Evolutionary conservation across 1,139 yeast genomes (phyloP).

Genomic region (Protomyces inouyei): DNA sequence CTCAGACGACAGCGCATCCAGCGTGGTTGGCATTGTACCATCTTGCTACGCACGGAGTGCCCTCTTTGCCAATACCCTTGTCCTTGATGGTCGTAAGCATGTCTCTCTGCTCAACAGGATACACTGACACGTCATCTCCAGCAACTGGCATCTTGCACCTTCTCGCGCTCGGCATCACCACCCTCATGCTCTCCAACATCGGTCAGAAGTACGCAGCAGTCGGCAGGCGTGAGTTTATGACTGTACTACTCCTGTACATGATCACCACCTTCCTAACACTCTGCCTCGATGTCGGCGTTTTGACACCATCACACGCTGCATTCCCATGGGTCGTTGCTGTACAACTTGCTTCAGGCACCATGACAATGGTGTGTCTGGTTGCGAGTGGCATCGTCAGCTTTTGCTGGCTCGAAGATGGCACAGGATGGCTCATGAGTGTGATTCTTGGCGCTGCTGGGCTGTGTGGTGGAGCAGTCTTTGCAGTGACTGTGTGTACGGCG

Average conservation of each 20-base stretch:
- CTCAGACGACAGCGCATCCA: neutral
- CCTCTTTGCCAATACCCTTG: neutral
- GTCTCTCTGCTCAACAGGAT: neutral
- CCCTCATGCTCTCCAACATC: slow-evolving; percentile 72
- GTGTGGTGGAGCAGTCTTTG: slow-evolving; percentile 48
- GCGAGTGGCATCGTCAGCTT: slow-evolving; percentile 75
- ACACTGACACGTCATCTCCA: neutral
- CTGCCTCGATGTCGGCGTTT: slow-evolving; percentile 85
- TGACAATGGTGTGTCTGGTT: slow-evolving; percentile 63
- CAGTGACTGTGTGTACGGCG: slow-evolving; percentile 67
- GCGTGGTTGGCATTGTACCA: neutral
- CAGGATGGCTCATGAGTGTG: slow-evolving; percentile 52
- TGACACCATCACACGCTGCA: slow-evolving; percentile 72
- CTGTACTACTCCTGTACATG: slow-evolving; percentile 59
- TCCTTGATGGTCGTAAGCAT: neutral
- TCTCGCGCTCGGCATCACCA: slow-evolving; percentile 59
- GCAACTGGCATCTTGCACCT: slow-evolving; percentile 51
- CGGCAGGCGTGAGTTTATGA: slow-evolving; percentile 80
- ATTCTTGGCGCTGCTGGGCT: slow-evolving; percentile 51
- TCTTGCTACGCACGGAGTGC: neutral
- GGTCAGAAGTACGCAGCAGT: slow-evolving; percentile 87
- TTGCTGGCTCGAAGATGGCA: slow-evolving; percentile 93
- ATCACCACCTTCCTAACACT: slow-evolving; percentile 59
- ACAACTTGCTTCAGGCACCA: slow-evolving; percentile 69
- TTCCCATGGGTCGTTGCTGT: slow-evolving; percentile 79